These are phyloP conservation scores for Musa acuminata DNA, from an alignment of 176 grass and related monocot species.

Conservation along the genomic window DNA sequence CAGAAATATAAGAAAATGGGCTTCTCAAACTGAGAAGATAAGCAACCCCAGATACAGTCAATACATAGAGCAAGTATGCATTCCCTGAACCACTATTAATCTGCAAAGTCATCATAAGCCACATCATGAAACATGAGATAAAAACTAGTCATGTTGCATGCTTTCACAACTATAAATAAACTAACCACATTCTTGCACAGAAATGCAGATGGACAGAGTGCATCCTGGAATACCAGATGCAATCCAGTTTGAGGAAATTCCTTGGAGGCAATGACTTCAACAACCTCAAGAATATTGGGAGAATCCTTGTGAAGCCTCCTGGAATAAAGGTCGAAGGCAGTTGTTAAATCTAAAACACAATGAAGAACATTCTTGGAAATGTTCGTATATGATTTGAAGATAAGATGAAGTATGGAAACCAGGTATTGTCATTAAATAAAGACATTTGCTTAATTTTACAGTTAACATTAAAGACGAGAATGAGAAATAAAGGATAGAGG, in stretches of 20 bases:
- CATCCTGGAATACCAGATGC: slow-evolving; percentile 71
- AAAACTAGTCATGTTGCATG: slow-evolving; percentile 1
- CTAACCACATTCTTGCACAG: slow-evolving; percentile 62
- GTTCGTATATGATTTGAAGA: background rate
- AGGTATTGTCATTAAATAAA: background rate
- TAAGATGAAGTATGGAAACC: background rate
- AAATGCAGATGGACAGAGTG: slow-evolving; percentile 60
- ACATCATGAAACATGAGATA: slow-evolving; percentile 6
- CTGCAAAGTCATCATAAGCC: slow-evolving; percentile 40
- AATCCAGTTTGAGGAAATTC: slow-evolving; percentile 68
- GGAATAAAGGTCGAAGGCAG: slow-evolving; percentile 17
- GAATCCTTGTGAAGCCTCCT: slow-evolving; percentile 86
- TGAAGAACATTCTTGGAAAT: background rate
- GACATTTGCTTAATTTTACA: background rate
- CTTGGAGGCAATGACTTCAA: slow-evolving; percentile 44
- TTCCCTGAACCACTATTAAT: slow-evolving; percentile 27
- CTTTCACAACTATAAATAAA: slow-evolving; percentile 8
- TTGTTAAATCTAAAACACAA: slow-evolving; percentile 14
- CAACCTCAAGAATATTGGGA: slow-evolving; percentile 59
- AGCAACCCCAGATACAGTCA: slow-evolving; percentile 74
- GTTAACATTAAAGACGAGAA: no score
- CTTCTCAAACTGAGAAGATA: slow-evolving; percentile 52
- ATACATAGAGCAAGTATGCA: slow-evolving; percentile 54
- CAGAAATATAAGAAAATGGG: slow-evolving; percentile 59
- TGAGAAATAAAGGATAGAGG: no score